Base-by-base conservation (phyloP, 371 early-diverging fungal genomes). In the Zychaea mexicana region DNA sequence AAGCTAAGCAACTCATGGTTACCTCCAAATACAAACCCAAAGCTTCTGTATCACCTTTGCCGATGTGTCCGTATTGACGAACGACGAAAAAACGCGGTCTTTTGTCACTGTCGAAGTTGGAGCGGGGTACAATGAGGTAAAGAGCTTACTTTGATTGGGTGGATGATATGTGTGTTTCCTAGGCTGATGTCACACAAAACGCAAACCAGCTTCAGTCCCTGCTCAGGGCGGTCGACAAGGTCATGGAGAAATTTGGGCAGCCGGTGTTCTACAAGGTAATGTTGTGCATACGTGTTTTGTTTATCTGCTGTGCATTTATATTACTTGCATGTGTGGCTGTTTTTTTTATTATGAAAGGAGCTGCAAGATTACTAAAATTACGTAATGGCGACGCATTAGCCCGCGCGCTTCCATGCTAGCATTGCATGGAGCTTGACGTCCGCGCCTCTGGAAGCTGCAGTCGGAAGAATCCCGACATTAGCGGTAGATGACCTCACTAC, bases 391-490 rank as follows among this genome's bases (percentile, higher is more conserved):
- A 27, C 12, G 12, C 12, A 33, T 54, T 56, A 78, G 72, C 82
- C 82, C 10, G 77, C 82, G 3, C 64, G 82, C 3, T 82, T 82
- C 57, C 82, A 82, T 66, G 71, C 76, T 9, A 82, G 82, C 59
- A 60, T 82, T n/a, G 79, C 73, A 1, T 77, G 79, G 74, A 61
- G 76, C 1, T 49, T 74, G 3, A 49, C 39, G 0, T 32, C 17
- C 22, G 38, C 27, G 2, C 33, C 57, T 0, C 28, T 77, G 22
- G 57, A 78, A 39, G 28, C 59, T 8, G 57, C 54, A 1, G 46
- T 70, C 24, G 15, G 61, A 2, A 31, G 33, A 3, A 64, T 78
- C 7, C 73, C 81, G n/a, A 28, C 24, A 19, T 38, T 57, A 3
- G 3, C 52, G 15, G 26, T 69, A 1, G 65, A 70, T 15, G 49